Percentiles rank a stretch among this genome's conserved stretches.
These are phyloP conservation scores for Escovopsis sp. DNA, from an alignment of 2,329 filamentous ascomycete species.

Conservation along the genomic window DNA sequence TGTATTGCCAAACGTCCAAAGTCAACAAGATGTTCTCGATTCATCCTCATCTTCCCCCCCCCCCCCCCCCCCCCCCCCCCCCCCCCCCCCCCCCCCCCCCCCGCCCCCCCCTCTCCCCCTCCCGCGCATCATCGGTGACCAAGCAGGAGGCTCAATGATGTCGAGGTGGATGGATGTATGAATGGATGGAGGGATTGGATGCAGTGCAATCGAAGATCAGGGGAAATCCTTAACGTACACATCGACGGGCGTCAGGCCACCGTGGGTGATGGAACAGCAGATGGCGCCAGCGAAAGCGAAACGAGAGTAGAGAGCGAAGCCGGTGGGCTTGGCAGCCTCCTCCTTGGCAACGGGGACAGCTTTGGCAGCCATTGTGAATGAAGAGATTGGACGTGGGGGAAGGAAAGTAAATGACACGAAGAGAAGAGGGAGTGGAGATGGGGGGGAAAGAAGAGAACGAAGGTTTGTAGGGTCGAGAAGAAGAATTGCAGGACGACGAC, in stretches of 20 bases:
- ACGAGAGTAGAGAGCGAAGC: conserved; percentile 69
- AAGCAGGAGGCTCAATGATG: conserved; percentile 10
- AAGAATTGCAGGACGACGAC: neutral
- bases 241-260: conserved; percentile 92
- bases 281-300: conserved; percentile 95
- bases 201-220: neutral
- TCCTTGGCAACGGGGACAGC: conserved; percentile 16
- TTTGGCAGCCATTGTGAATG: conserved; percentile 6
- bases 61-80: no score
- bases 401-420: neutral
- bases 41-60: no score
- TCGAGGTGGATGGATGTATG: neutral
- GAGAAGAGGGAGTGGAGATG: conserved; percentile 1
- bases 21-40: no score
- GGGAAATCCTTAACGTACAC: conserved; percentile 54
- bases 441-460: conserved; percentile 1
- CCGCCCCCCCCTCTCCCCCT: no score
- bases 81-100: no score
- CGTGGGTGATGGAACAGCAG: conserved; percentile 97
- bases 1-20: conserved; percentile 20
- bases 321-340: conserved; percentile 28
- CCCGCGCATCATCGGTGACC: no score
- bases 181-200: neutral
- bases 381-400: neutral
- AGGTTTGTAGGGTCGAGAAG: conserved; percentile 1